Evolutionary conservation across 371 early-diverging fungal genomes (phyloP), one percentile per base, ranked within the genome.

Genomic region (Mucor racemosus): DNA sequence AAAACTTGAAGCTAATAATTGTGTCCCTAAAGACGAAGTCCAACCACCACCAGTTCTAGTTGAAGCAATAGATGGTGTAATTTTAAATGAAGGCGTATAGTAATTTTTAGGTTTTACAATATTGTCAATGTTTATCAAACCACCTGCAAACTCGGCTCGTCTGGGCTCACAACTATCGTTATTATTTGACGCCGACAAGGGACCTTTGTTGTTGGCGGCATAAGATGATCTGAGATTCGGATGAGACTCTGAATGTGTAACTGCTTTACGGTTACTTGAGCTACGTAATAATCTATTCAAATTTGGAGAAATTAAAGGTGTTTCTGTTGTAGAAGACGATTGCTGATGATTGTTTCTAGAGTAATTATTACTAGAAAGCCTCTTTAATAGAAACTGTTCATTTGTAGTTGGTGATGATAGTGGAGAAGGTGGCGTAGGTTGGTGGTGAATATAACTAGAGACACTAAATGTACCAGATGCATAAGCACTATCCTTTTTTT

Each of bases 401-500:
- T 38, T 33, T 33, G 40, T 36, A 38, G 63, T 64, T 55, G 61
- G 50, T 26, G 58, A 57, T 41, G 46, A 58, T n/a, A 58, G 42
- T 40, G 26, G 46, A 11, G 44, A 42, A 14, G 65, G 34, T 38
- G 42, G 7, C 1, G 31, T 48, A 6, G 42, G 31, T 7, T 42
- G 56, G 36, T 40, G 44, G 17, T 42, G 64, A 14, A 64, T 40
- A 36, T 56, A 40, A 26, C 53, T 53, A 53, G 53, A 26, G 7
- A 42, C 56, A 55, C 53, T 66, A 59, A 77, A 75, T 21, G 70
- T 62, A 10, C 70, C 75, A 10, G 76, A 67, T 5, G 71, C 60
- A 65, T 82, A 82, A 0, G 74, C 83, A 56, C 83, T 82, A 42
- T 82, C 80, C 17, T 82, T 82, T 64, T 82, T 82, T 62, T 71